Conservation (phyloP, 495 filamentous ascomycete genomes). For the Echria macrotheca region DNA sequence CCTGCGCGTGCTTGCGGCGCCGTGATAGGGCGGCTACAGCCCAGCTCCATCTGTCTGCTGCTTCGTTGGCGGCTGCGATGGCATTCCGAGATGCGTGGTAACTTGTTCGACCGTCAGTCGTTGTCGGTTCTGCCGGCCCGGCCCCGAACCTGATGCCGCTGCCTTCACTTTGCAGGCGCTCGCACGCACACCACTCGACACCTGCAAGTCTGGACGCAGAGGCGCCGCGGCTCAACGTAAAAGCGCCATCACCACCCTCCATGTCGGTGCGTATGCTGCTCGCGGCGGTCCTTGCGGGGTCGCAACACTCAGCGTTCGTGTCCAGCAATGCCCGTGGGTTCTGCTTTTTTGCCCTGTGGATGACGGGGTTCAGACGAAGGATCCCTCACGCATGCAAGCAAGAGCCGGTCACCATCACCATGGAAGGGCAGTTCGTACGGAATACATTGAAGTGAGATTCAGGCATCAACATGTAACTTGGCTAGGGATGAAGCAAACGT, state of each 20-base stretch:
- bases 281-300: not conserved
- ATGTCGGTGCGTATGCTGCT: not conserved
- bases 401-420: too few species aligned
- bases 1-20: constrained; percentile 6
- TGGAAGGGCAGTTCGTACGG: too few species aligned
- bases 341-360: too few species aligned
- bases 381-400: too few species aligned
- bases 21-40: constrained; percentile 2
- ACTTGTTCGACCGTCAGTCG: not conserved
- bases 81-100: constrained; percentile 2
- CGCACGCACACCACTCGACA: not conserved
- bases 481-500: too few species aligned
- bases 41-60: not conserved
- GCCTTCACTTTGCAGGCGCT: constrained; percentile 1
- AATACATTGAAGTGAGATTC: too few species aligned
- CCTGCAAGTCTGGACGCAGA: not conserved
- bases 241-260: constrained; percentile 3
- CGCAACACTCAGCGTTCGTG: not conserved
- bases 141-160: too few species aligned
- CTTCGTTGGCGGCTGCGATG: constrained; percentile 1
- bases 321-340: too few species aligned
- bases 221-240: constrained; percentile 5
- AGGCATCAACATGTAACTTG: too few species aligned
- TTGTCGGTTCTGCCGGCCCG: too few species aligned
- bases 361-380: too few species aligned